Evolutionary conservation across 1,139 yeast species (phyloP), one percentile per base, ranked within the genome.

Genomic region (Diutina sp.): DNA sequence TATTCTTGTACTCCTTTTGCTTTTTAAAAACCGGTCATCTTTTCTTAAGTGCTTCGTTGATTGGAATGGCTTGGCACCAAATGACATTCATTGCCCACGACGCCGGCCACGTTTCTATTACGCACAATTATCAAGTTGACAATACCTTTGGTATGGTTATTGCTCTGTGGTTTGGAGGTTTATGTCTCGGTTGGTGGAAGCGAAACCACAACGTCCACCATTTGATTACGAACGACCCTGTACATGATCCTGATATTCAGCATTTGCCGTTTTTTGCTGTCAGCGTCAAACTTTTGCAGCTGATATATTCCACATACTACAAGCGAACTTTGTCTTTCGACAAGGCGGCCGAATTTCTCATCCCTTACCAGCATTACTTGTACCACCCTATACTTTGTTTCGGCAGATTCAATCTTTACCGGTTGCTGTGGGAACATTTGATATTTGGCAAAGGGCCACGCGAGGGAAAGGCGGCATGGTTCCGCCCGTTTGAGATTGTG

Each of bases 101-200:
- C 69, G 90, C 96, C 0, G 96, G 96, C 2, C 97, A 90, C 67
- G 79, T 87, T 35, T 79, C 90, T 0, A 85, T 90, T 56, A 85
- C 95, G 0, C 97, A 90, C 67, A 76, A 87, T 63, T 90, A 86
- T 68, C 86, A 85, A 63, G 55, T 80, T n/a, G 97, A 90, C 67
- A 90, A 85, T 64, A 66, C 86, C 11, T 74, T 87, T 60, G 96
- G 96, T 1, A 81, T 84, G 69, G 51, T 82, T 0, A 73, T 90
- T 55, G 96, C 96, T 1, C 83, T 87, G 61, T 89, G 79, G 74
- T 70, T 84, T 58, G 97, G 97, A n/a, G 97, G 97, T 0, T 73
- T 90, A 56, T 87, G 96, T 56, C 68, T 89, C 46, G 96, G 96
- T 1, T 90, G 97, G 97, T 90, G 97, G 97, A 90, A 90, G 65